phyloP scores from a whole-genome alignment of 2,329 filamentous ascomycete species.

The Alternaria atra region DNA sequence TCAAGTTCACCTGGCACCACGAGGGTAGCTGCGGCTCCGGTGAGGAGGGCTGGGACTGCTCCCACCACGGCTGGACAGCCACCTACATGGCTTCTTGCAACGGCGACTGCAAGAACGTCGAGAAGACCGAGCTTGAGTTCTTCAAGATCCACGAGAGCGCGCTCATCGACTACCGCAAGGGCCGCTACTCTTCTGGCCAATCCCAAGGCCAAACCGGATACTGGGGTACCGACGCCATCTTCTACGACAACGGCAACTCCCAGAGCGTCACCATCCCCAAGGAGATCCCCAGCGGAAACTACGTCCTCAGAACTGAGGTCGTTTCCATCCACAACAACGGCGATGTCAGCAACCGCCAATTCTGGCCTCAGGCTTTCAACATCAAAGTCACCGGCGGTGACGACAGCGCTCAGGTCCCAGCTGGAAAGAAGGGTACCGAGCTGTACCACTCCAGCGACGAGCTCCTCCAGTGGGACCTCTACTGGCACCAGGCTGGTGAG shows the following conservation, averaged over 20 bases:
- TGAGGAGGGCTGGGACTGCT: constrained; percentile 47
- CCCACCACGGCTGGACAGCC: constrained; percentile 46
- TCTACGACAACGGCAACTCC: constrained; percentile 45
- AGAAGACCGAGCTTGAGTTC: constrained; percentile 42
- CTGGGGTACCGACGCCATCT: constrained; percentile 47
- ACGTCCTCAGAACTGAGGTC: constrained; percentile 49
- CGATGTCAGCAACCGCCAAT: constrained; percentile 40
- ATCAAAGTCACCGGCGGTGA: constrained; percentile 45
- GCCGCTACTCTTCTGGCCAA: constrained; percentile 35
- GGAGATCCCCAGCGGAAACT: constrained; percentile 45
- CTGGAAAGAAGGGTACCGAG: constrained; percentile 42
- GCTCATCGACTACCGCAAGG: constrained; percentile 39
- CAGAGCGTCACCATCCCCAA: constrained; percentile 46
- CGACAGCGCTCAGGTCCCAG: constrained; percentile 32
- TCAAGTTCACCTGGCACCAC: constrained; percentile 47
- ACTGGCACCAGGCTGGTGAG: constrained; percentile 41
- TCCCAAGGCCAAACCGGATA: constrained; percentile 36
- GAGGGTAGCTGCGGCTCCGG: constrained; percentile 32
- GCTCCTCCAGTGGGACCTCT: constrained; percentile 42
- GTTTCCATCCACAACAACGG: constrained; percentile 49
- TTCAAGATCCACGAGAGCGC: constrained; percentile 48
- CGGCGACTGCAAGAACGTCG: constrained; percentile 45
- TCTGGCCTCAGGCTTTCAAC: constrained; percentile 50
- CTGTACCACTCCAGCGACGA: constrained; percentile 39
- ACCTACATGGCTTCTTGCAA: constrained; percentile 44